phyloP scores from a whole-genome alignment of 257 asterid genomes.

The Craterostigma plantagineum region DNA sequence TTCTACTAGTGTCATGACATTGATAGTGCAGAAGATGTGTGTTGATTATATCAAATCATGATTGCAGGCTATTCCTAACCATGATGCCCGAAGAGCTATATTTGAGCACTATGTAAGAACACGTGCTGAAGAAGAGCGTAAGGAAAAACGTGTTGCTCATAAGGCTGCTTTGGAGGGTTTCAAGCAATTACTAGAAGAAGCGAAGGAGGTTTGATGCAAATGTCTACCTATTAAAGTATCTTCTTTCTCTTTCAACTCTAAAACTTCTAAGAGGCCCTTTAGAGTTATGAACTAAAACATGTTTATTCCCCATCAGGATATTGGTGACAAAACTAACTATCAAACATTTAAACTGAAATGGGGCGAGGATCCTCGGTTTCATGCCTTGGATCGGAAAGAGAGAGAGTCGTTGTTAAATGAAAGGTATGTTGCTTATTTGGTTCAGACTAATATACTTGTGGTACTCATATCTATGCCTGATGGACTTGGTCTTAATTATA shows the following conservation, averaged over 20 bases:
- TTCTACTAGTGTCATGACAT: too few relatives aligned
- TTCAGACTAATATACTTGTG: slow-evolving; percentile 4
- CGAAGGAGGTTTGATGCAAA: slow-evolving; percentile 84
- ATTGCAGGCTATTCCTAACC: slow-evolving; percentile 74
- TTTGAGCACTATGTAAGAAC: slow-evolving; percentile 92
- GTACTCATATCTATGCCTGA: slow-evolving; percentile 4
- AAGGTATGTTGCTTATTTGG: slow-evolving; percentile 33
- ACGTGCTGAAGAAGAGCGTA: slow-evolving; percentile 98
- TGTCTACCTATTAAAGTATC: slow-evolving; percentile 44
- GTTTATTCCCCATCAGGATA: slow-evolving; percentile 44
- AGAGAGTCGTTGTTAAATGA: slow-evolving; percentile 73
- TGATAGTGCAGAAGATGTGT: too few relatives aligned
- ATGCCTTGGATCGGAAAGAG: slow-evolving; percentile 74
- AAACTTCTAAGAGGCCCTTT: slow-evolving; percentile 10
- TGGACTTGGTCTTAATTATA: slow-evolving; percentile 2
- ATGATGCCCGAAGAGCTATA: slow-evolving; percentile 83
- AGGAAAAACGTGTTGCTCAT: slow-evolving; percentile 93
- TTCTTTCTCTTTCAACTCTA: slow-evolving; percentile 33
- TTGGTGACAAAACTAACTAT: slow-evolving; percentile 56
- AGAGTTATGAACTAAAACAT: slow-evolving; percentile 10
- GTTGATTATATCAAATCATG: too few relatives aligned
- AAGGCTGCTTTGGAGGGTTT: slow-evolving; percentile 85
- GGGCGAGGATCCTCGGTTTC: slow-evolving; percentile 82
- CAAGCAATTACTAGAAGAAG: slow-evolving; percentile 90
- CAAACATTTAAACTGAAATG: slow-evolving; percentile 71